These are phyloP conservation scores for Penicillium tannophilum DNA, from an alignment of 495 filamentous ascomycete species.

Conservation along the genomic window DNA sequence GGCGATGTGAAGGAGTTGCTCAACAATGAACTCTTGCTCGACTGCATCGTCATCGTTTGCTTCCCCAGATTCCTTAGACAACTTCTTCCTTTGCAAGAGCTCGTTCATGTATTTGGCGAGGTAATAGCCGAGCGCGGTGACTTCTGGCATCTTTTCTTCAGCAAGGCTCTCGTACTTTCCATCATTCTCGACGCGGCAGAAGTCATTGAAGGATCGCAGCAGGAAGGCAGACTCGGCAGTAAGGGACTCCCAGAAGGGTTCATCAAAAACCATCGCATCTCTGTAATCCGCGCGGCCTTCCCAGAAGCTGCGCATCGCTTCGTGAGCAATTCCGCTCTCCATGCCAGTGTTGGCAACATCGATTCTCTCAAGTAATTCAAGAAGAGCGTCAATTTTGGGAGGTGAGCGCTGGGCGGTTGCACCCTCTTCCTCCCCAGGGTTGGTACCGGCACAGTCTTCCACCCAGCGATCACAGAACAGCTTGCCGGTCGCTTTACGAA, in stretches of 20 bases:
- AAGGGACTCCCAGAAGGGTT: constrained; percentile 84
- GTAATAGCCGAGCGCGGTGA: constrained; percentile 83
- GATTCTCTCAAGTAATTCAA: constrained; percentile 92
- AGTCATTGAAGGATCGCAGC: constrained; percentile 89
- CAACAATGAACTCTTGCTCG: constrained; percentile 90
- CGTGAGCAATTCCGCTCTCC: constrained; percentile 84
- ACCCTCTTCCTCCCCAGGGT: constrained; percentile 47
- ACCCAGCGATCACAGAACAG: constrained; percentile 96
- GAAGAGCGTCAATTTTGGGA: constrained; percentile 72
- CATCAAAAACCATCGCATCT: constrained; percentile 76
- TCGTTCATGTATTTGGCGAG: constrained; percentile 77
- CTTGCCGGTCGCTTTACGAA: constrained; percentile 85
- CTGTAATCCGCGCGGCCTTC: constrained; percentile 89
- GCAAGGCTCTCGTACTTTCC: constrained; percentile 69
- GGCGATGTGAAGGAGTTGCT: constrained; percentile 92
- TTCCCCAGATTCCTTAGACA: constrained; percentile 54
- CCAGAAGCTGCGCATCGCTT: constrained; percentile 97
- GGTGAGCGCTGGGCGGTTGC: constrained; percentile 50
- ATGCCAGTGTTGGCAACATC: constrained; percentile 88
- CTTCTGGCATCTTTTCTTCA: constrained; percentile 94
- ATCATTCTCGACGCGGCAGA: constrained; percentile 72
- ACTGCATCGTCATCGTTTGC: constrained; percentile 78
- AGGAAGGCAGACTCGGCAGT: constrained; percentile 87
- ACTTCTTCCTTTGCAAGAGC: constrained; percentile 67
- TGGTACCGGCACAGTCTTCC: constrained; percentile 79